These are phyloP conservation scores for Mortierella sp. DNA, from an alignment of 371 early-diverging fungal species.

Conservation along the genomic window DNA sequence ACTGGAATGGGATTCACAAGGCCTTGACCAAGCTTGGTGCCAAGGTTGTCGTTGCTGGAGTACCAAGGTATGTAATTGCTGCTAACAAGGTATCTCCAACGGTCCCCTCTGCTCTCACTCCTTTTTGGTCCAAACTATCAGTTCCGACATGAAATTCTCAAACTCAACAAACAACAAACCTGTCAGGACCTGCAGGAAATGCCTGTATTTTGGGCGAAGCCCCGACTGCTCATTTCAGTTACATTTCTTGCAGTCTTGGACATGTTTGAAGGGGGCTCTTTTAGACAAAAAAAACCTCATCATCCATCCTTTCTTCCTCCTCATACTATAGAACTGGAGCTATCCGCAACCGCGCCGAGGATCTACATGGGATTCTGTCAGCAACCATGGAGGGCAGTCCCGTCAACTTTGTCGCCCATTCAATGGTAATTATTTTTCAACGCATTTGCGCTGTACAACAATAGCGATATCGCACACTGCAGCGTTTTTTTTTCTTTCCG, in stretches of 20 bases:
- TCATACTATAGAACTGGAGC: constrained; percentile 71
- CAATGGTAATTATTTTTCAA: constrained; percentile 74
- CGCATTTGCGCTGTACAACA: not conserved
- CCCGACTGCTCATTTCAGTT: not conserved
- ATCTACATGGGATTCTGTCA: constrained; percentile 77
- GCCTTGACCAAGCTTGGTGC: constrained; percentile 86
- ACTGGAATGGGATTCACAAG: constrained; percentile 91
- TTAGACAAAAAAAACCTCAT: not conserved
- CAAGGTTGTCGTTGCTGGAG: constrained; percentile 85
- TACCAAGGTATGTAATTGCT: constrained; percentile 63
- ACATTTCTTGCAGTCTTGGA: not conserved
- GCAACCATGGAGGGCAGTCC: constrained; percentile 65
- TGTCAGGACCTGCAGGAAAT: not conserved
- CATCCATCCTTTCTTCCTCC: not conserved
- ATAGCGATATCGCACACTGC: not conserved
- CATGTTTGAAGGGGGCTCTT: not conserved
- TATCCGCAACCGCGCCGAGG: constrained; percentile 83
- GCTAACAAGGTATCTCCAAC: not conserved
- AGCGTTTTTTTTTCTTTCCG: constrained; percentile 13
- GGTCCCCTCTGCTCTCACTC: not conserved
- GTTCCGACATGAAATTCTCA: not conserved
- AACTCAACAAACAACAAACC: constrained; percentile 11
- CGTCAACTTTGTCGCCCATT: constrained; percentile 91
- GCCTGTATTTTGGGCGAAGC: constrained; percentile 34
- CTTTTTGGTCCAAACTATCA: not conserved